Conservation (phyloP, 192 early-diverging fungal genomes). For the Umbelopsis sp. region DNA sequence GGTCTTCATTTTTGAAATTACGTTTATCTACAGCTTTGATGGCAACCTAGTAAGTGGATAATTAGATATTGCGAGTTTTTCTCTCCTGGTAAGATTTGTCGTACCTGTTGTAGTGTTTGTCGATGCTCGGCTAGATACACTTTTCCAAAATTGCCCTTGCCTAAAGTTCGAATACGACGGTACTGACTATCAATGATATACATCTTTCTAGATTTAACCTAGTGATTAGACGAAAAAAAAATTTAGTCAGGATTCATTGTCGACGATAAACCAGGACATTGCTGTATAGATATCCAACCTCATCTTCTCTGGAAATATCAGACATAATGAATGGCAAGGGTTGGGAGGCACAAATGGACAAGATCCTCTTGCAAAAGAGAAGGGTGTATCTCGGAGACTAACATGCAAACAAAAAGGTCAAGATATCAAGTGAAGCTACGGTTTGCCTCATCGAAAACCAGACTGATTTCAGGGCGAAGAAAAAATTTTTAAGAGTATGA, state of each 20-base stretch:
- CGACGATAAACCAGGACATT: neutral
- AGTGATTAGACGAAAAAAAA: neutral
- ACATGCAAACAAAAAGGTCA: constrained; percentile 1
- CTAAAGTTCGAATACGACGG: constrained; percentile 43
- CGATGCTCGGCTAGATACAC: constrained; percentile 59
- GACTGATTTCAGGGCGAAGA: constrained; percentile 21
- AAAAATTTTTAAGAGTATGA: constrained; percentile 18
- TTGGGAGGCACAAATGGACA: neutral
- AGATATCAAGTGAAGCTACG: constrained; percentile 15
- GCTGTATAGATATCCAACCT: neutral
- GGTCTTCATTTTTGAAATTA: constrained; percentile 55
- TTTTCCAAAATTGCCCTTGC: constrained; percentile 67
- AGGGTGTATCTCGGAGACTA: constrained; percentile 7
- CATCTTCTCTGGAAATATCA: constrained; percentile 6
- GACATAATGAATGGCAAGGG: constrained; percentile 12
- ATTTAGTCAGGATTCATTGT: neutral
- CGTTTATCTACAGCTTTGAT: constrained; percentile 64
- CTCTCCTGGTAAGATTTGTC: neutral
- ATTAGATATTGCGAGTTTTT: neutral
- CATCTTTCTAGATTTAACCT: constrained; percentile 16
- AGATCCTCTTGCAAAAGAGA: constrained; percentile 18
- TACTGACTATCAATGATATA: constrained; percentile 13
- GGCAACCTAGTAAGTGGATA: constrained; percentile 46
- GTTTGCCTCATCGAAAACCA: constrained; percentile 22
- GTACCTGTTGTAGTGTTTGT: constrained; percentile 47